Evolutionary conservation across 441 rosid genomes (phyloP), one percentile per base, ranked within the genome.

Genomic region (Populus hybrid): DNA sequence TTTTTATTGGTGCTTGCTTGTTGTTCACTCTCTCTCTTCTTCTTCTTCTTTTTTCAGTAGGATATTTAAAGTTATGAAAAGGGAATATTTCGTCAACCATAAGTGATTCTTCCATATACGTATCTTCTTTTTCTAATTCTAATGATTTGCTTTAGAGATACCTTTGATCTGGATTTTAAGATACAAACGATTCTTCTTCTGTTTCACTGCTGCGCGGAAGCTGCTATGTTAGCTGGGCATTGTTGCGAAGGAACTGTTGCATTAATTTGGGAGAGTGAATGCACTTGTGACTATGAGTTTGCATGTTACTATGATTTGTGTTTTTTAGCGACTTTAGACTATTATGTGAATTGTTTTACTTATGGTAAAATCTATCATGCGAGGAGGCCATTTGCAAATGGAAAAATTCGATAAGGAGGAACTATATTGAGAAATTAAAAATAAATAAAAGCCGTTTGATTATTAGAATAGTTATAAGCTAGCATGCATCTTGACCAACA

Each of bases 1-100:
- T 12, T 30, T 77, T 8, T 6, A 7, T 28, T 65, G 66, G 10
- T 26, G 16, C 59, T 38, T 66, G 21, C 76, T 68, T 72, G 32
- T 8, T 30, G 9, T 70, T 67, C 36, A 9, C 63, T 57, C 23
- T 26, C 30, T 11, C 1, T 5, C 23, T 34, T 10, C 65, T 61
- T 8, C 6, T n/a, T 18, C 21, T 6, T 1, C 3, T 23, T 77
- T 72, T 83, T 78, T 0, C 34, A 32, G 34, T 32, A 6, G 82
- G 75, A 78, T 83, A 75, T 35, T 32, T 54, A 24, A 54, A 77
- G 16, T 72, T 16, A 18, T 32, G 26, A 30, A 30, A 30, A 30
- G 32, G 32, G 32, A 30, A 30, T 30, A 30, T 30, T 30, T 30
- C 32, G 24, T 69, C 68, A 36, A 28, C 74, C 34, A n/a, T 67